phyloP scores from a whole-genome alignment of 441 rosid species.

The Dalechampia spathulata region DNA sequence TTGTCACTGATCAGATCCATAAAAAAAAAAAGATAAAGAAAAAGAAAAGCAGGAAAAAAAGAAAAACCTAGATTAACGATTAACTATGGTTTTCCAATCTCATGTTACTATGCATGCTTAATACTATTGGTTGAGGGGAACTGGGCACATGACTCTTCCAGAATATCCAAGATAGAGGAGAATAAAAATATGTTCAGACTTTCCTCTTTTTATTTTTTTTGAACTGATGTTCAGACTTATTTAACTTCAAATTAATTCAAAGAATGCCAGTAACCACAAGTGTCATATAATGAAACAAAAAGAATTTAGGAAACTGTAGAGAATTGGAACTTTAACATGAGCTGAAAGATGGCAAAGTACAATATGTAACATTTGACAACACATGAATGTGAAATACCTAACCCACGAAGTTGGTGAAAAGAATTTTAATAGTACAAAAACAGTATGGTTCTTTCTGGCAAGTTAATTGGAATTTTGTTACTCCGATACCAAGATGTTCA shows the following conservation, averaged over 20 bases:
- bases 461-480: not conserved
- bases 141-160: not conserved
- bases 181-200: too few species aligned
- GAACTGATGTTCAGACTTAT: too few species aligned
- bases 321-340: not conserved
- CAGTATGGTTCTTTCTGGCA: too few species aligned
- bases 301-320: not conserved
- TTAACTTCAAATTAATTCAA: too few species aligned
- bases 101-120: too few species aligned
- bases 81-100: not conserved
- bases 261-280: too few species aligned
- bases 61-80: not conserved
- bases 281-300: too few species aligned
- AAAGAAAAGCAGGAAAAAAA: not conserved
- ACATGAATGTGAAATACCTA: not conserved
- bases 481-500: not conserved
- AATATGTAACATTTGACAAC: not conserved
- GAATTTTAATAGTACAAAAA: too few species aligned
- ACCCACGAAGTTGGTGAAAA: too few species aligned
- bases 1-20: constrained; percentile 18
- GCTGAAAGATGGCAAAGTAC: not conserved
- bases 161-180: not conserved
- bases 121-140: not conserved
- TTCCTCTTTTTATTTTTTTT: too few species aligned
- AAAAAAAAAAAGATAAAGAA: not conserved